Evolutionary conservation across 2,329 filamentous ascomycete species (phyloP).

Genomic region (Aaosphaeria arxii): DNA sequence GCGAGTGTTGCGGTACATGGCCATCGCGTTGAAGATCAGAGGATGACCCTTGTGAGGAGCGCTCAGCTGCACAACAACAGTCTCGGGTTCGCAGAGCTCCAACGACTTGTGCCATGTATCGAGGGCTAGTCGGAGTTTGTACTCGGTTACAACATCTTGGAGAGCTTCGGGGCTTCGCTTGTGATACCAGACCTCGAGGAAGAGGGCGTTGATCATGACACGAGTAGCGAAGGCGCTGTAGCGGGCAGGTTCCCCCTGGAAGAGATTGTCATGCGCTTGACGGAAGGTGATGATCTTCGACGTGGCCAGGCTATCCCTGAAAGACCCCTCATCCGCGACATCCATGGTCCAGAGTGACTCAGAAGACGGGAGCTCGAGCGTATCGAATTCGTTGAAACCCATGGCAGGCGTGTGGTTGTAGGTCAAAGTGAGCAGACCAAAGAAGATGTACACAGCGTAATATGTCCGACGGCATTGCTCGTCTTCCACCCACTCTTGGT

Average conservation of each 20-base stretch:
- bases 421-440: conserved; percentile 87
- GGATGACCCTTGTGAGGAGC: conserved; percentile 95
- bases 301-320: conserved; percentile 72
- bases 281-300: conserved; percentile 82
- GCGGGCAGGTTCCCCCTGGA: conserved; percentile 83
- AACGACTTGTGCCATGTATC: conserved; percentile 99
- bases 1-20: conserved; percentile 91
- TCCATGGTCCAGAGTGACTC: conserved; percentile 93
- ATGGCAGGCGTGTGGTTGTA: conserved; percentile 98
- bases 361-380: conserved; percentile 85
- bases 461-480: conserved; percentile 96
- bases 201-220: conserved; percentile 98
- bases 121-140: conserved; percentile 90
- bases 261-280: conserved; percentile 90
- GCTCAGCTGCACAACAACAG: conserved; percentile 81
- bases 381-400: conserved; percentile 97
- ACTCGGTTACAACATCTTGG: conserved; percentile 96
- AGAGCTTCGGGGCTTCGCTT: conserved; percentile 97
- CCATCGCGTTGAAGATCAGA: conserved; percentile 96
- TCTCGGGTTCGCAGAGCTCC: conserved; percentile 88
- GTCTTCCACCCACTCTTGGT: conserved; percentile 92
- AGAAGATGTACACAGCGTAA: conserved; percentile 99
- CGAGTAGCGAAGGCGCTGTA: conserved; percentile 97
- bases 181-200: conserved; percentile 98
- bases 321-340: conserved; percentile 72